A percentile compares a stretch with the other conserved stretches of the same genome.
Conservation (phyloP, 345 rosid species). For the Physaria fendleri region DNA sequence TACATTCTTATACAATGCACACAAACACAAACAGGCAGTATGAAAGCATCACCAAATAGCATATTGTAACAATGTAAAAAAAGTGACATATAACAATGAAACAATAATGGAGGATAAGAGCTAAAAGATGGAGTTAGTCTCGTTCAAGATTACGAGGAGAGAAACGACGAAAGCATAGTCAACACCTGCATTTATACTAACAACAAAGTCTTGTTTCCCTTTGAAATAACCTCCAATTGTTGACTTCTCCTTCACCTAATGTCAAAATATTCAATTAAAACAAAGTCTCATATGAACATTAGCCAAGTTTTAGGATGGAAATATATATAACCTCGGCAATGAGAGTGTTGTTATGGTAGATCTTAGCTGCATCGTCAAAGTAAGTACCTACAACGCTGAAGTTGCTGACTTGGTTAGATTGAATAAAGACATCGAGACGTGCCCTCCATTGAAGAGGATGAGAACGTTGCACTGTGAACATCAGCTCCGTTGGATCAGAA, state of each 20-base stretch:
- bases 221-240: constrained; percentile 13
- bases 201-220: constrained; percentile 20
- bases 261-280: not conserved
- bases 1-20: no score
- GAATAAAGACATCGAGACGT: constrained; percentile 19
- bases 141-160: constrained; percentile 22
- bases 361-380: constrained; percentile 16
- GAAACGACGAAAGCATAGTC: constrained; percentile 21
- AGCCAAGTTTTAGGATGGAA: not conserved
- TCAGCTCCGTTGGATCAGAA: constrained; percentile 23
- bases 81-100: not conserved
- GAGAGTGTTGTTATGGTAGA: constrained; percentile 5
- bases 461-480: constrained; percentile 21
- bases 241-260: constrained; percentile 19
- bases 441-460: constrained; percentile 21
- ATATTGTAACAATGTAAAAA: not conserved
- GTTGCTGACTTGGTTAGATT: constrained; percentile 5
- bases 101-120: not conserved
- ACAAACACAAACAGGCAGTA: not conserved
- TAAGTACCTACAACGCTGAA: constrained; percentile 22
- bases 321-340: constrained; percentile 19
- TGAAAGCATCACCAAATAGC: not conserved
- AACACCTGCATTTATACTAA: constrained; percentile 14
- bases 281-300: not conserved
- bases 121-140: constrained; percentile 21